Conservation (phyloP, 345 rosid species). For the Excoecaria cochinchinensis region DNA sequence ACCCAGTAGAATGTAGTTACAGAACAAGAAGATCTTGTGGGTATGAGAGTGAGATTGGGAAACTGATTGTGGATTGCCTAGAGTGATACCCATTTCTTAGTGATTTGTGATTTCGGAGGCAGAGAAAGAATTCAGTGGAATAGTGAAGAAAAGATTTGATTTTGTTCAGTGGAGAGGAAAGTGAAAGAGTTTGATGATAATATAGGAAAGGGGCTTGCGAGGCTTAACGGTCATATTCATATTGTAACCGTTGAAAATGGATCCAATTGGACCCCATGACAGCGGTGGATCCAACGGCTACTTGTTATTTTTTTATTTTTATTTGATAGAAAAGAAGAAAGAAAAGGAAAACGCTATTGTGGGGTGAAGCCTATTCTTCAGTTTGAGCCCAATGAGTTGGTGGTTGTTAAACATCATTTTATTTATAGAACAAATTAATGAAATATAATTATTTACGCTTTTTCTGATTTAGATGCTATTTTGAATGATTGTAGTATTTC, state of each 20-base stretch:
- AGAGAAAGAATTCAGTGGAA: too few relatives aligned
- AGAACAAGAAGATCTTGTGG: slow-evolving; percentile 70
- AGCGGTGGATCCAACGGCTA: neutral
- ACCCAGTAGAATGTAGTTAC: slow-evolving; percentile 87
- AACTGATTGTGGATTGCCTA: slow-evolving; percentile 24
- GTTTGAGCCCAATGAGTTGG: neutral
- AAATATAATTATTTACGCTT: too few relatives aligned
- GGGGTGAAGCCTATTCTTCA: neutral
- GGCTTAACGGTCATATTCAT: slow-evolving; percentile 5
- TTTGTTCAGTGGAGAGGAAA: neutral
- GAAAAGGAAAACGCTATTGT: too few relatives aligned
- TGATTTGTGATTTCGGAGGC: neutral
- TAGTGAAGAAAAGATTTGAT: too few relatives aligned
- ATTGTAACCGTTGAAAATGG: neutral
- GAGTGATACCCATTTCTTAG: slow-evolving; percentile 33
- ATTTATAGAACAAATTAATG: too few relatives aligned
- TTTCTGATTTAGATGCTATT: too few relatives aligned
- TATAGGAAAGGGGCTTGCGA: neutral
- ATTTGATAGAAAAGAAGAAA: too few relatives aligned
- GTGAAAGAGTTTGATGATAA: neutral
- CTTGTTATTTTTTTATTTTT: too few relatives aligned
- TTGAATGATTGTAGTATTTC: too few relatives aligned
- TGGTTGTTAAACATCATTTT: too few relatives aligned
- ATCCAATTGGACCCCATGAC: neutral
- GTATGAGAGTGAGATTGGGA: slow-evolving; percentile 47